Conservation (phyloP, 805 yeast species). For the Candida glaebosa region DNA sequence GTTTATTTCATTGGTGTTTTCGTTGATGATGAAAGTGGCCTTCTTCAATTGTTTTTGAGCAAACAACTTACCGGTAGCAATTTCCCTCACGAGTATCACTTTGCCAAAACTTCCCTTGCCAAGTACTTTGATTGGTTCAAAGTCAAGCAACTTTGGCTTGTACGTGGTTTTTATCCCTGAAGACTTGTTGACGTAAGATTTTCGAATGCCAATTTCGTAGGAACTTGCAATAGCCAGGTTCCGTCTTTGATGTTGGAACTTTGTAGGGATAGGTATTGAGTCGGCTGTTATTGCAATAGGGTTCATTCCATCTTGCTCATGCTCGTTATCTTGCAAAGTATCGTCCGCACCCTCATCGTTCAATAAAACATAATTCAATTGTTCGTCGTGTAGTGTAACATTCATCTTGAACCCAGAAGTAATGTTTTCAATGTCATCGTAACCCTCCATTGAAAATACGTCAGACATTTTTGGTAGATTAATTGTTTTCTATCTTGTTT, state of each 20-base stretch:
- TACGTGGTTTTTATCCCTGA: constrained; percentile 8
- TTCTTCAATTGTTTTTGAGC: constrained; percentile 44
- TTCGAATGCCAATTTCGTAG: constrained; percentile 32
- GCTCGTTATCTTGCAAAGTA: background rate
- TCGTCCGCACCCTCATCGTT: constrained; percentile 13
- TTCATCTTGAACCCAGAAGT: constrained; percentile 1
- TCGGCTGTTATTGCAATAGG: constrained; percentile 2
- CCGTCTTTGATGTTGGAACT: constrained; percentile 12
- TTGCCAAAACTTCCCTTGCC: constrained; percentile 45
- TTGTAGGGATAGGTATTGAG: background rate
- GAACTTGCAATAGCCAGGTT: constrained; percentile 27
- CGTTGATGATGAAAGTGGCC: constrained; percentile 32
- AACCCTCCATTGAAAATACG: constrained; percentile 36
- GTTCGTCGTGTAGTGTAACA: constrained; percentile 4
- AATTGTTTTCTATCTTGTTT: background rate
- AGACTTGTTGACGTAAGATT: constrained; percentile 20
- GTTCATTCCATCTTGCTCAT: background rate
- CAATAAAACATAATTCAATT: constrained; percentile 25
- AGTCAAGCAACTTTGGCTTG: constrained; percentile 32
- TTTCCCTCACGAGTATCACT: constrained; percentile 38
- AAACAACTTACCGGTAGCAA: constrained; percentile 34
- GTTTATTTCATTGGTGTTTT: constrained; percentile 26
- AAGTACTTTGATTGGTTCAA: constrained; percentile 40
- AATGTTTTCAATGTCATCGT: constrained; percentile 14
- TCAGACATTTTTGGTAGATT: constrained; percentile 23